Evolutionary conservation across 176 grass and related monocot species (phyloP).

Genomic region (Paspalum vaginatum): DNA sequence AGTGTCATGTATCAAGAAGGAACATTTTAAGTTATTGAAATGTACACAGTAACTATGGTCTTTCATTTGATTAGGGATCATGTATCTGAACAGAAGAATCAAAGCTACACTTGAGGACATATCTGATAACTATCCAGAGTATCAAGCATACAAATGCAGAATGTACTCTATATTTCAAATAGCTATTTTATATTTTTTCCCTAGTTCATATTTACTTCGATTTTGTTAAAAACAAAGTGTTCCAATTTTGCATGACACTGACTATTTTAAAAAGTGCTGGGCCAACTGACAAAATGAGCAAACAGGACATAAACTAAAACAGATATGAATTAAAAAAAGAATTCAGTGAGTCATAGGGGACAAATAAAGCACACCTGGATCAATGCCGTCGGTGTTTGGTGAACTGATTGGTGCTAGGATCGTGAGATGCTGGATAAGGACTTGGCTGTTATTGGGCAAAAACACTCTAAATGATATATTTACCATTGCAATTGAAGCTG

Average conservation of each 20-base stretch:
- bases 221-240: constrained; percentile 26
- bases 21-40: neutral
- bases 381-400: constrained; percentile 86
- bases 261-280: neutral
- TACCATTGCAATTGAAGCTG: neutral
- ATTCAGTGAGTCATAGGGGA: neutral
- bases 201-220: neutral
- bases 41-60: neutral
- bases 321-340: neutral
- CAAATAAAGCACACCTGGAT: constrained; percentile 66
- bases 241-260: neutral
- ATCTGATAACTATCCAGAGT: constrained; percentile 9
- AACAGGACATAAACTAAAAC: neutral
- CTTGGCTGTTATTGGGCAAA: constrained; percentile 70
- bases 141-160: neutral
- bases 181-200: neutral
- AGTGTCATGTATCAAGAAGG: neutral
- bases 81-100: neutral
- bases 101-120: constrained; percentile 17
- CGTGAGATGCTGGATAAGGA: constrained; percentile 75
- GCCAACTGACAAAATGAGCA: neutral
- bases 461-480: constrained; percentile 1
- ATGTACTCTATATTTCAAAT: neutral
- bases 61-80: constrained; percentile 14
- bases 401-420: constrained; percentile 82